Conservation (phyloP, 176 grass and related monocot genomes). For the Ensete glaucum region DNA sequence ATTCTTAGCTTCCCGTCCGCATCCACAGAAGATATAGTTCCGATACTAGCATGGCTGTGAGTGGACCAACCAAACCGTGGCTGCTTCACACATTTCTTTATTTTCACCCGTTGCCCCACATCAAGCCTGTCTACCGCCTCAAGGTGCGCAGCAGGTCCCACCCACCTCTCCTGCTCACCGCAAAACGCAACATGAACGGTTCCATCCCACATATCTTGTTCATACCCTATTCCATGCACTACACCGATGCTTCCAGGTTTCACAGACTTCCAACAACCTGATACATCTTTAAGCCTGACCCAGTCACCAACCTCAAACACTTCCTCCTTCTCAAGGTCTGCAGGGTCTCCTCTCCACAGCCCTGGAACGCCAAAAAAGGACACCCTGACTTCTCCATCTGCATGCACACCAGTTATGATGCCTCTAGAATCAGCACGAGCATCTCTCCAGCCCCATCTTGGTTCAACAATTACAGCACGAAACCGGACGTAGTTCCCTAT, state of each 20-base stretch:
- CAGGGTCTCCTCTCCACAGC: constrained; percentile 84
- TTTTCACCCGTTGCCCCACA: constrained; percentile 78
- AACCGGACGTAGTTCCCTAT: constrained; percentile 78
- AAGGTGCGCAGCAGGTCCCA: constrained; percentile 61
- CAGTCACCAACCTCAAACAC: constrained; percentile 77
- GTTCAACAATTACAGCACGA: constrained; percentile 65
- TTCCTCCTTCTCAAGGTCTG: constrained; percentile 82
- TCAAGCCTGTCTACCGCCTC: constrained; percentile 50
- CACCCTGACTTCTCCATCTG: constrained; percentile 89
- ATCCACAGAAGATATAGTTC: constrained; percentile 91
- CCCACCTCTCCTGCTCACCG: constrained; percentile 91
- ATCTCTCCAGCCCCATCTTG: constrained; percentile 98
- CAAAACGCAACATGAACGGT: constrained; percentile 91
- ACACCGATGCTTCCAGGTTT: constrained; percentile 81
- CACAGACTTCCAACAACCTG: constrained; percentile 66
- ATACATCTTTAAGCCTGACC: constrained; percentile 61
- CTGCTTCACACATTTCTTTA: constrained; percentile 59
- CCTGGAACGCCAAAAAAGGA: constrained; percentile 66
- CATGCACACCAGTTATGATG: constrained; percentile 81
- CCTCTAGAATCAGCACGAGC: constrained; percentile 84
- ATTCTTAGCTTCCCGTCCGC: constrained; percentile 95
- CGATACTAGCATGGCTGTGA: constrained; percentile 79
- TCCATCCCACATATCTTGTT: constrained; percentile 70
- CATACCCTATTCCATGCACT: constrained; percentile 87
- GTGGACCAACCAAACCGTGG: constrained; percentile 98